Conservation (phyloP, 2,329 filamentous ascomycete species). For the Xylariaceae sp. region DNA sequence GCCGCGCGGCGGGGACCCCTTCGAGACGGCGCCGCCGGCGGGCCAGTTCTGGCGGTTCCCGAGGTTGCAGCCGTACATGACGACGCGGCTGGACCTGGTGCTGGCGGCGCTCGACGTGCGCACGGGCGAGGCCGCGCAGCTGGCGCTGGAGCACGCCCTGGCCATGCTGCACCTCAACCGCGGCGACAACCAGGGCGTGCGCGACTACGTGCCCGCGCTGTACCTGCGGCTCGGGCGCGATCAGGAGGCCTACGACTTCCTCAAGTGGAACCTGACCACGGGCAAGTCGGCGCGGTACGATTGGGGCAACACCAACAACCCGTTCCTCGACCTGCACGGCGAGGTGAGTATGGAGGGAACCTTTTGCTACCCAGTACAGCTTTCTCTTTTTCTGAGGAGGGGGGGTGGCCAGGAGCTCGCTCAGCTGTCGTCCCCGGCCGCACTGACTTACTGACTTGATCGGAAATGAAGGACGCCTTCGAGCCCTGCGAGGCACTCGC, state of each 20-base stretch:
- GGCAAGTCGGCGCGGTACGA: conserved; percentile 27
- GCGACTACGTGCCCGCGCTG: conserved; percentile 11
- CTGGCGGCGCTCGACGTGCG: conserved; percentile 9
- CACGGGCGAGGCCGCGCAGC: conserved; percentile 11
- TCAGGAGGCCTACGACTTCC: conserved; percentile 19
- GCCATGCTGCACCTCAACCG: conserved; percentile 12
- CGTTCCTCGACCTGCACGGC: conserved; percentile 49
- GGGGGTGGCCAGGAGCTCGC: too few species aligned
- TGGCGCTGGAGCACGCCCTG: conserved; percentile 7
- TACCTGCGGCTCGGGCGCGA: conserved; percentile 15
- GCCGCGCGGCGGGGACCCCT: conserved; percentile 3
- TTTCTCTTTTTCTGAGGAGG: too few species aligned
- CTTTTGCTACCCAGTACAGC: too few species aligned
- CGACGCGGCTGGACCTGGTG: conserved; percentile 5
- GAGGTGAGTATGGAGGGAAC: too few species aligned
- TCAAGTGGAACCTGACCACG: conserved; percentile 11
- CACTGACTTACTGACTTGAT: too few species aligned
- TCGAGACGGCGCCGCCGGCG: conserved; percentile 1
- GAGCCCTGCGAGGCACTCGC: conserved; percentile 22
- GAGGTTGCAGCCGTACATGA: conserved; percentile 10
- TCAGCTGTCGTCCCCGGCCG: too few species aligned
- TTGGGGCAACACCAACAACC: conserved; percentile 29
- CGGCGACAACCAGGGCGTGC: conserved; percentile 12
- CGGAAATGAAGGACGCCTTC: conserved; percentile 62
- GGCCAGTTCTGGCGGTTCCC: conserved; percentile 4